Evolutionary conservation across 352 stramenopile species (phyloP).

Genomic region (Peronospora tabacina): DNA sequence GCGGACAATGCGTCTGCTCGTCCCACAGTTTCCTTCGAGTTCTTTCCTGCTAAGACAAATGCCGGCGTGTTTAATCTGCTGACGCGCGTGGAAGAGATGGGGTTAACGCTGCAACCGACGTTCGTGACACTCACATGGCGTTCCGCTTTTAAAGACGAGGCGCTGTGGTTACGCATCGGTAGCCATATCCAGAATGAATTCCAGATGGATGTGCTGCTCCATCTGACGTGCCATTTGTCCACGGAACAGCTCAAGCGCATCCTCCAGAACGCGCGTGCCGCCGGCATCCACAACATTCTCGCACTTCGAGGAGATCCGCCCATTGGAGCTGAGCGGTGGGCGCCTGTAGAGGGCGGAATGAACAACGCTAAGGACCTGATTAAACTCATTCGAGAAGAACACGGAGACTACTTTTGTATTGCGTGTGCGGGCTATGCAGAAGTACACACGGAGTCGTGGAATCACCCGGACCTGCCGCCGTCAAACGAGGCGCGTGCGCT

Average conservation of each 20-base stretch:
- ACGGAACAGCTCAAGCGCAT: constrained; percentile 57
- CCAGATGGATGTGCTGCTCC: constrained; percentile 72
- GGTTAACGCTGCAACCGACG: constrained; percentile 72
- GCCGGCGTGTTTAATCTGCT: constrained; percentile 80
- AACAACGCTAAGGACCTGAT: constrained; percentile 95
- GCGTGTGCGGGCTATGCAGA: constrained; percentile 96
- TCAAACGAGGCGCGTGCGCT: constrained; percentile 61
- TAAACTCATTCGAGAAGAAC: constrained; percentile 92
- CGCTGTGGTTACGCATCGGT: constrained; percentile 85
- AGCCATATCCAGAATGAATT: constrained; percentile 84
- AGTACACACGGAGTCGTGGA: constrained; percentile 81
- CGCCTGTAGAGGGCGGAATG: constrained; percentile 81
- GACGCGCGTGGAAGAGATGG: constrained; percentile 82
- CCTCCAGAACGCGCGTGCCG: constrained; percentile 54
- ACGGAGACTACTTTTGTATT: constrained; percentile 96
- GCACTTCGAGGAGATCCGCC: constrained; percentile 94
- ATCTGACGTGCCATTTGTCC: constrained; percentile 74
- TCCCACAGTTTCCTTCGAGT: constrained; percentile 80
- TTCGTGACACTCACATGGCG: constrained; percentile 88
- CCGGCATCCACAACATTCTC: constrained; percentile 96
- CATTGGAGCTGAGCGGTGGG: constrained; percentile 85
- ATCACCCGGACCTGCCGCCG: constrained; percentile 73
- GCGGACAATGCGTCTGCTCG: constrained; percentile 27
- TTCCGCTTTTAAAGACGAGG: constrained; percentile 84
- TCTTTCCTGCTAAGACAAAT: constrained; percentile 84